These are phyloP conservation scores for Chaetomium globosum DNA, from an alignment of 2,329 filamentous ascomycete genomes.

Conservation along the genomic window DNA sequence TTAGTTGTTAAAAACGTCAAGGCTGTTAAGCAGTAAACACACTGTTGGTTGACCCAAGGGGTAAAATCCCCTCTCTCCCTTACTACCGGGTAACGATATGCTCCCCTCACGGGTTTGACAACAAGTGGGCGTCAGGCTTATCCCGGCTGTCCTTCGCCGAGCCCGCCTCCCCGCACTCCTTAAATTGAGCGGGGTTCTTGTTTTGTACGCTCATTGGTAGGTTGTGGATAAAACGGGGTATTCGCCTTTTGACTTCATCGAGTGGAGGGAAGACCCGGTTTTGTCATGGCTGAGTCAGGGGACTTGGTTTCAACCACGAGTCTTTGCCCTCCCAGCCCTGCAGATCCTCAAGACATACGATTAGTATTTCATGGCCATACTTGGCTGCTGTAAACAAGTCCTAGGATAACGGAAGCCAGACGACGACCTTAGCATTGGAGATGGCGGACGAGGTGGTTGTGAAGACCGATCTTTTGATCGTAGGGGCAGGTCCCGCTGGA, in stretches of 20 bases:
- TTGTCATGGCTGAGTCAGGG: constrained; percentile 9
- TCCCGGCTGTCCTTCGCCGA: neutral
- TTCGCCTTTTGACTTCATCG: neutral
- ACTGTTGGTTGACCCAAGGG: too few relatives aligned
- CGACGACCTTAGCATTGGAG: neutral
- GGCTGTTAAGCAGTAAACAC: too few relatives aligned
- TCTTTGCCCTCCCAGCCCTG: neutral
- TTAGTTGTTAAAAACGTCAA: too few relatives aligned
- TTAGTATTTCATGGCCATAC: neutral
- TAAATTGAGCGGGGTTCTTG: neutral
- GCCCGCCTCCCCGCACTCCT: neutral
- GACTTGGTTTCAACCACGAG: too few relatives aligned
- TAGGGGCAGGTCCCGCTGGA: constrained; percentile 58
- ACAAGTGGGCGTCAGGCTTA: neutral
- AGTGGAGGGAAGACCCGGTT: neutral
- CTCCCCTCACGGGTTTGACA: too few relatives aligned
- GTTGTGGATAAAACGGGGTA: neutral
- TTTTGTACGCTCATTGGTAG: neutral
- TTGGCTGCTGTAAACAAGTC: neutral
- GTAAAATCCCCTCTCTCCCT: too few relatives aligned
- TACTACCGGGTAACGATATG: too few relatives aligned
- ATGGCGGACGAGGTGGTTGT: constrained; percentile 32
- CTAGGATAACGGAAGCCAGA: neutral
- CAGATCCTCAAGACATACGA: too few relatives aligned
- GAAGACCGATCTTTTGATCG: constrained; percentile 52